Conservation (phyloP, 441 rosid species). For the Bocquillonia castaneifolia region DNA sequence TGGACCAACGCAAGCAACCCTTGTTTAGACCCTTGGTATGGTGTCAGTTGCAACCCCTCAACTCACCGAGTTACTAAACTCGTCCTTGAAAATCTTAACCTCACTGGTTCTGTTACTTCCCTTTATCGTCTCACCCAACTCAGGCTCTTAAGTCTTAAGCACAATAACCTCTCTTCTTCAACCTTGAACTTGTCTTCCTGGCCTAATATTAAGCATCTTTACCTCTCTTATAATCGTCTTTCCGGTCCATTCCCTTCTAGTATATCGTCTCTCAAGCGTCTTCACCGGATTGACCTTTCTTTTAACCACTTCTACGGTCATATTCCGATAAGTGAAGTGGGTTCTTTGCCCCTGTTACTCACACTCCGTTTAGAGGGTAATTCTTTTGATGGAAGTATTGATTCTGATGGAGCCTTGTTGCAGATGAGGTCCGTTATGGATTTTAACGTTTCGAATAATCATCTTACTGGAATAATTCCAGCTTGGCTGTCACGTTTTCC, state of each 20-base stretch:
- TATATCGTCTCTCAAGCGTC: constrained; percentile 27
- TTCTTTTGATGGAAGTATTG: constrained; percentile 28
- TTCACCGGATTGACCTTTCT: constrained; percentile 38
- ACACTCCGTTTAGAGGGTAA: constrained; percentile 39
- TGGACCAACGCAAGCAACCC: constrained; percentile 33
- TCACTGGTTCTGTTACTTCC: constrained; percentile 26
- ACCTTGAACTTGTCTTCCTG: constrained; percentile 27
- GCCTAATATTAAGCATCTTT: constrained; percentile 35
- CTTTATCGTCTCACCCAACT: constrained; percentile 34
- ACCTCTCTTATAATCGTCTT: constrained; percentile 39
- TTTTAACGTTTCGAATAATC: constrained; percentile 35
- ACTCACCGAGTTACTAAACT: constrained; percentile 37
- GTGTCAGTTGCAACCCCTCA: constrained; percentile 34
- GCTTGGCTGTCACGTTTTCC: constrained; percentile 28
- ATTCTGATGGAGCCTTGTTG: constrained; percentile 4
- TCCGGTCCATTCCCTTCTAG: constrained; percentile 33
- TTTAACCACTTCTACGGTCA: constrained; percentile 31
- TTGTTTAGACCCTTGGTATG: constrained; percentile 34
- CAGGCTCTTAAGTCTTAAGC: constrained; percentile 39
- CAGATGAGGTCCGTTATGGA: constrained; percentile 26
- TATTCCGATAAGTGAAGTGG: constrained; percentile 31
- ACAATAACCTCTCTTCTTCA: constrained; percentile 28
- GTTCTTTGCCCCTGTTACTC: constrained; percentile 25
- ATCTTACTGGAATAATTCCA: constrained; percentile 39
- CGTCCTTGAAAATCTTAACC: constrained; percentile 35